Conservation (phyloP, 345 rosid species). For the Turritis glabra region DNA sequence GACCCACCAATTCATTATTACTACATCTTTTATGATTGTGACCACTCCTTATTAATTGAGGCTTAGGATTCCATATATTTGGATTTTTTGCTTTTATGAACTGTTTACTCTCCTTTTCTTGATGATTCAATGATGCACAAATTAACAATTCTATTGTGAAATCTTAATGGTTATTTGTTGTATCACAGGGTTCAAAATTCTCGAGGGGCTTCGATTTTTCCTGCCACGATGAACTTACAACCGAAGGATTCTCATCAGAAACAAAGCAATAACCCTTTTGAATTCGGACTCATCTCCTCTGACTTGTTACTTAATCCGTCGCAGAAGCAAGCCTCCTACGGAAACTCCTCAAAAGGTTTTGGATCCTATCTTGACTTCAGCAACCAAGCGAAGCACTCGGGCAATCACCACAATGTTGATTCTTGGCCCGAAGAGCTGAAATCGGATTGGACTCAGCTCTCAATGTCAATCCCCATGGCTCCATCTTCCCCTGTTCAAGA, state of each 20-base stretch:
- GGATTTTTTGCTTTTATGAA: conserved; percentile 2
- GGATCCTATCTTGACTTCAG: conserved; percentile 47
- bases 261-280: conserved; percentile 43
- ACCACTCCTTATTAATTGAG: conserved; percentile 8
- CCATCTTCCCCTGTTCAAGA: conserved; percentile 47
- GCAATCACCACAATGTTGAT: conserved; percentile 37
- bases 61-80: conserved; percentile 33
- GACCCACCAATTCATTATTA: conserved; percentile 48
- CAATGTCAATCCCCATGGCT: conserved; percentile 64
- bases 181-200: conserved; percentile 47
- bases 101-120: conserved; percentile 18
- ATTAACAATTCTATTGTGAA: neutral
- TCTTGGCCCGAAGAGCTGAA: conserved; percentile 60
- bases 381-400: conserved; percentile 45
- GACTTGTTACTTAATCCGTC: conserved; percentile 51
- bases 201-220: conserved; percentile 29
- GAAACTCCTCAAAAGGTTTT: conserved; percentile 48
- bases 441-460: conserved; percentile 54
- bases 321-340: conserved; percentile 36
- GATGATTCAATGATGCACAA: conserved; percentile 14
- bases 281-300: conserved; percentile 56
- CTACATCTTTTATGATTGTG: conserved; percentile 22
- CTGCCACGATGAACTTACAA: conserved; percentile 43
- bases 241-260: conserved; percentile 41
- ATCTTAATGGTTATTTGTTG: conserved; percentile 13